Evolutionary conservation across 2,329 filamentous ascomycete species (phyloP).

Genomic region (Xenoacremonium recifei): DNA sequence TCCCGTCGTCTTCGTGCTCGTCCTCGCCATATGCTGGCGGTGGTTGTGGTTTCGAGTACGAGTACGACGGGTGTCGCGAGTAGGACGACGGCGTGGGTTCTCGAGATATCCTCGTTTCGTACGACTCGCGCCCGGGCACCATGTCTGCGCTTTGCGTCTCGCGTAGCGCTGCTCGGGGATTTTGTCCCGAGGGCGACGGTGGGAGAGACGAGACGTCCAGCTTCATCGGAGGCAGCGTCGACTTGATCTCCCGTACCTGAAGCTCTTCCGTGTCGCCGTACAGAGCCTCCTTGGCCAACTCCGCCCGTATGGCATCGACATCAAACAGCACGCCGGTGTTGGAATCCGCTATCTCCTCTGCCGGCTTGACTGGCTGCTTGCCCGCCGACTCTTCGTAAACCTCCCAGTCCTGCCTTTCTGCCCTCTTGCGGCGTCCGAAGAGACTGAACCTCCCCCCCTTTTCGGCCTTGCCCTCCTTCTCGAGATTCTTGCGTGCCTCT

Average conservation of each 20-base stretch:
- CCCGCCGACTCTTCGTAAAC: slow-evolving; percentile 72
- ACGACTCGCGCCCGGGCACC: slow-evolving; percentile 24
- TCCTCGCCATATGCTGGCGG: slow-evolving; percentile 19
- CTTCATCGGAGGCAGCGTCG: slow-evolving; percentile 87
- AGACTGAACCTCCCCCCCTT: slow-evolving; percentile 64
- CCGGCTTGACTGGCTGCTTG: slow-evolving; percentile 42
- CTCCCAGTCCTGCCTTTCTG: slow-evolving; percentile 87
- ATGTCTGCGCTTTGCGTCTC: slow-evolving; percentile 48
- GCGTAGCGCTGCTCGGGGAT: slow-evolving; percentile 30
- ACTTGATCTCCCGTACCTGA: slow-evolving; percentile 77
- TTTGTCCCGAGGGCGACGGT: slow-evolving; percentile 19
- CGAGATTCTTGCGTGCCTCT: slow-evolving; percentile 83
- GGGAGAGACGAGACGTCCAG: slow-evolving; percentile 54
- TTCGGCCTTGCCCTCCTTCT: slow-evolving; percentile 71
- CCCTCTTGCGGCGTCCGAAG: slow-evolving; percentile 80
- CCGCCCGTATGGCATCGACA: slow-evolving; percentile 87
- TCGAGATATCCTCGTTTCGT: slow-evolving; percentile 20
- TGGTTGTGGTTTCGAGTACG: slow-evolving; percentile 17
- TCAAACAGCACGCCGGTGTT: slow-evolving; percentile 81
- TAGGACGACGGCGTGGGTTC: slow-evolving; percentile 19
- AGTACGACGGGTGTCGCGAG: slow-evolving; percentile 22
- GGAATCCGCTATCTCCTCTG: slow-evolving; percentile 36
- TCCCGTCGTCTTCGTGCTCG: slow-evolving; percentile 42
- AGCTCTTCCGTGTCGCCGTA: slow-evolving; percentile 53
- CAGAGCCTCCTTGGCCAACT: slow-evolving; percentile 67